These are phyloP conservation scores for Teunomyces gatunensis DNA, from an alignment of 805 yeast species.

Conservation along the genomic window DNA sequence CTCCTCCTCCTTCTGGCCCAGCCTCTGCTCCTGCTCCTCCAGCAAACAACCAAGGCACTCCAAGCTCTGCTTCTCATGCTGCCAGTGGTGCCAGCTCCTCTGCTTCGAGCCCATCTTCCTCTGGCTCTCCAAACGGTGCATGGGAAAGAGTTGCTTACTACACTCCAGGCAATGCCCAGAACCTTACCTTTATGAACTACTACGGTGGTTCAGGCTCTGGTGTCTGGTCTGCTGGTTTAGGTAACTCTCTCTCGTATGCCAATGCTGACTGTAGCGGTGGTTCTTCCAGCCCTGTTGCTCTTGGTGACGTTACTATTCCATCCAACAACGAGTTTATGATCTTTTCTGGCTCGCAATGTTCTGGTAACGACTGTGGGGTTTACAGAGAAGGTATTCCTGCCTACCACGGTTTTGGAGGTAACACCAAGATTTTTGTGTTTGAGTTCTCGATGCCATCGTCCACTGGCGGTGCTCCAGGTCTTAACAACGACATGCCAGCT, in stretches of 20 bases:
- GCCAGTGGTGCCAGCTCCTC: constrained; percentile 20
- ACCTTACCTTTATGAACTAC: constrained; percentile 81
- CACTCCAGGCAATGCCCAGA: constrained; percentile 65
- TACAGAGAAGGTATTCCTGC: constrained; percentile 62
- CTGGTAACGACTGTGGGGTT: constrained; percentile 15
- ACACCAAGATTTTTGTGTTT: constrained; percentile 80
- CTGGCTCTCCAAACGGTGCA: constrained; percentile 39
- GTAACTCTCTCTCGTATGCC: constrained; percentile 87
- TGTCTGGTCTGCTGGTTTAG: constrained; percentile 80
- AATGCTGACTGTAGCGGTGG: constrained; percentile 74
- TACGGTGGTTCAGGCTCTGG: constrained; percentile 91
- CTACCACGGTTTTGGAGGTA: constrained; percentile 89
- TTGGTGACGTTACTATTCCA: constrained; percentile 63
- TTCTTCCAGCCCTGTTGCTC: constrained; percentile 64
- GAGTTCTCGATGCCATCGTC: constrained; percentile 93
- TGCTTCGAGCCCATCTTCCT: background rate
- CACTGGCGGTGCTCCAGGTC: constrained; percentile 39
- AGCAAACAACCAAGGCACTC: background rate
- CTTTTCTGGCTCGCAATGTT: constrained; percentile 63
- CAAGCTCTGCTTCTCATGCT: constrained; percentile 9
- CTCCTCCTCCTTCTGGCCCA: too few relatives aligned
- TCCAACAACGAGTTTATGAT: constrained; percentile 81
- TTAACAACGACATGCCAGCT: constrained; percentile 95
- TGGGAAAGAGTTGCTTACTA: constrained; percentile 77
- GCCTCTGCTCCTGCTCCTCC: background rate